Base-by-base conservation (phyloP, 169 alveolate species). In the Eimeria nieschulzi region DNA sequence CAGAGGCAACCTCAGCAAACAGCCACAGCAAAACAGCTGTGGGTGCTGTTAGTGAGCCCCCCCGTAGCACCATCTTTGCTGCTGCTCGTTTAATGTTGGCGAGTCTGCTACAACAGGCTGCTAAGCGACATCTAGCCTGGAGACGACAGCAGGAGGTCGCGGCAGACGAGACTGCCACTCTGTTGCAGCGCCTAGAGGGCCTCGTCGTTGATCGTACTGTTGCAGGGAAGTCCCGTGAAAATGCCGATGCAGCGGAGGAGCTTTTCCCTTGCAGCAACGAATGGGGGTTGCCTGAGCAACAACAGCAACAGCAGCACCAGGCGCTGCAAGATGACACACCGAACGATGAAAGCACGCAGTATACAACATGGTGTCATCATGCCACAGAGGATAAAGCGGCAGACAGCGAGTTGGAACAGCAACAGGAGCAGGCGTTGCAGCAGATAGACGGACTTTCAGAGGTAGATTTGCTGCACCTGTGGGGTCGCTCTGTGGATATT, bases 301-400 rank as follows among this genome's bases (percentile, higher is more conserved):
- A 46, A 33, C 64, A 82, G 25, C 78, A 63, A 61, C 78, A 82
- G 78, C 90, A 33, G 19, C 78, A 82, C 13, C 79, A 8, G 78
- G 53, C 13, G 66, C 90, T 53, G 46, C 73, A 21, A 72, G 73
- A 25, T 9, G 82, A 39, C 19, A 46, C 53, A 59, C 56, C 39
- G 9, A 26, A 63, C 63, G 53, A 51, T 6, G 92, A 79, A 1
- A 46, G 83, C 80, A 87, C 92, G 59, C 92, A 87, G 92, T 87
- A 87, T 82, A 75, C 82, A 7, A 53, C 66, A 25, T 87, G 92
- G 92, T 87, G 87, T 46, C 15, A 23, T 39, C 90, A 82, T 25
- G 19, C 55, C 5, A 25, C 12, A 66, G 26, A 1, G 72, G 59
- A 21, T 53, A 55, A 79, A 26, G 25, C 51, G 70, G 25, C 7